Conservation (phyloP, 768 basidiomycete species). For the Mycena venus region DNA sequence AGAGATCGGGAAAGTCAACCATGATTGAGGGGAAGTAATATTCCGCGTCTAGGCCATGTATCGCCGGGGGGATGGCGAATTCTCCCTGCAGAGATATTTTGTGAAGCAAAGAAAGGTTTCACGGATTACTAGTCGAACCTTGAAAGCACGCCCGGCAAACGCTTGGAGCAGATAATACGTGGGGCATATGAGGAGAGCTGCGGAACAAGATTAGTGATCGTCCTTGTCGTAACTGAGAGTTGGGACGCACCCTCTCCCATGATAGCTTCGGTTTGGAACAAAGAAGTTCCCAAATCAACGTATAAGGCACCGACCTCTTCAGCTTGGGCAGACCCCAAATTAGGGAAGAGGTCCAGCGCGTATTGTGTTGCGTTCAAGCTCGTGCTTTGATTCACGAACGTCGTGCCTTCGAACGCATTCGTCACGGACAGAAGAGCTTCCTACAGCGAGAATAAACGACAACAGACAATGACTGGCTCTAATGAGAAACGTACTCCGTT, state of each 20-base stretch:
- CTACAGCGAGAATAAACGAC: not conserved
- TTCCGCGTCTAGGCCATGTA: constrained; percentile 38
- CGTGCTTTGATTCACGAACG: constrained; percentile 39
- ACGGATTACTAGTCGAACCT: constrained; percentile 40
- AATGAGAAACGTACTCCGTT: constrained; percentile 45
- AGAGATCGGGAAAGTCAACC: no score
- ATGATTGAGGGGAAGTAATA: constrained; percentile 44
- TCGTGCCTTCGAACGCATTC: constrained; percentile 48
- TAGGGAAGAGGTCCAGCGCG: constrained; percentile 39
- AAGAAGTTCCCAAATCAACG: constrained; percentile 23
- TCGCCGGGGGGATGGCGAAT: constrained; percentile 43
- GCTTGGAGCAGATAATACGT: constrained; percentile 46
- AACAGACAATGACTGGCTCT: not conserved
- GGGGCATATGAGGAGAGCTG: constrained; percentile 54
- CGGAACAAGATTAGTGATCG: not conserved
- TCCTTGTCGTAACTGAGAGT: not conserved
- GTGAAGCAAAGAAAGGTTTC: not conserved
- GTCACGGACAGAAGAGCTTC: constrained; percentile 36
- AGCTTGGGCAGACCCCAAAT: constrained; percentile 21
- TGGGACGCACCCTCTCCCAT: constrained; percentile 43
- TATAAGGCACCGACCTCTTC: constrained; percentile 30
- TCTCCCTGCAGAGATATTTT: constrained; percentile 33
- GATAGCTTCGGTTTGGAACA: constrained; percentile 37
- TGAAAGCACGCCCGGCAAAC: constrained; percentile 47
- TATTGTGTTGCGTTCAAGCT: constrained; percentile 34